phyloP scores from a whole-genome alignment of 1,284 basidiomycete species.

The Anthracocystis walkeri region DNA sequence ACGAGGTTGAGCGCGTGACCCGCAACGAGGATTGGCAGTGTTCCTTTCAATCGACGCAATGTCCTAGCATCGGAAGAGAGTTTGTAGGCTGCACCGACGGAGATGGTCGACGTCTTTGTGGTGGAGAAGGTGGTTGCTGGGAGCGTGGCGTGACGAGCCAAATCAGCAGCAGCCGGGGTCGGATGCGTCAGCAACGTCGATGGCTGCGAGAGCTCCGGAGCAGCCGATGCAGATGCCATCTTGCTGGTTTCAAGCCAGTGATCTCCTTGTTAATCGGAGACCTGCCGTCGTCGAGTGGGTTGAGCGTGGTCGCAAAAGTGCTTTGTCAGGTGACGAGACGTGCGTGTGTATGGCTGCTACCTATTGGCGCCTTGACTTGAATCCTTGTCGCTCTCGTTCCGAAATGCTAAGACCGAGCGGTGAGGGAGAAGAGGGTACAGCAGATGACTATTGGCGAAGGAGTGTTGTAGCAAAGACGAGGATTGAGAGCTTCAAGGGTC shows the following conservation, averaged over 20 bases:
- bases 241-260: neutral
- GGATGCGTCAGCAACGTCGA: slow-evolving; percentile 40
- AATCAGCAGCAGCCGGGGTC: slow-evolving; percentile 22
- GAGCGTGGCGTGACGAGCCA: slow-evolving; percentile 32
- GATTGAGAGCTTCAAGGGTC: neutral
- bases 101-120: slow-evolving; percentile 29
- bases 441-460: neutral
- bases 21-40: slow-evolving; percentile 37
- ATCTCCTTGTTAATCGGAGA: neutral
- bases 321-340: no score
- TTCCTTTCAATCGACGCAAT: slow-evolving; percentile 40
- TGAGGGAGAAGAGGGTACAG: neutral
- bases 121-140: slow-evolving; percentile 32
- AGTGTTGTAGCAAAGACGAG: slow-evolving; percentile 1
- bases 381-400: neutral
- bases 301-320: neutral
- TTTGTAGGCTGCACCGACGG: slow-evolving; percentile 48
- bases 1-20: slow-evolving; percentile 48
- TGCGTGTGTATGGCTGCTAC: no score
- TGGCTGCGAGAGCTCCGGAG: slow-evolving; percentile 39
- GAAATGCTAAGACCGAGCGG: neutral
- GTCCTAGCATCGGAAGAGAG: slow-evolving; percentile 33
- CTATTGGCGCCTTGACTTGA: neutral
- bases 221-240: slow-evolving; percentile 37
- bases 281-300: slow-evolving; percentile 5